Conservation (phyloP, 768 basidiomycete species). For the Boletus subcaerulescens region DNA sequence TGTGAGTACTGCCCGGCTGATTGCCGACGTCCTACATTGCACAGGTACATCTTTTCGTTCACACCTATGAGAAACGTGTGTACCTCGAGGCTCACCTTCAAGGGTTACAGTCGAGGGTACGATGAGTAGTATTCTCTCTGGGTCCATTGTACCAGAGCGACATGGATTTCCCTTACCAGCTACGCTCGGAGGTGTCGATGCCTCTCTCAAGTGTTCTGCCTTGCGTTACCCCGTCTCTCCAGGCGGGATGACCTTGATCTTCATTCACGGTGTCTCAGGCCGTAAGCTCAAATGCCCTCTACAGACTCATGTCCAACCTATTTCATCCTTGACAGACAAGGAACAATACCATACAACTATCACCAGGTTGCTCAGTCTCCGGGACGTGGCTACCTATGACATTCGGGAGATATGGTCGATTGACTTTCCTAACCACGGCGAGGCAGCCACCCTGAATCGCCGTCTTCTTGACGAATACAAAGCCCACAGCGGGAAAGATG, state of each 20-base stretch:
- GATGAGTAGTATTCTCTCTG: conserved; percentile 1
- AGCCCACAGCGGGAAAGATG: background rate
- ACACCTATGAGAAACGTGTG: background rate
- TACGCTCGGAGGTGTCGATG: conserved; percentile 15
- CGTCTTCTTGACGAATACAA: conserved; percentile 24
- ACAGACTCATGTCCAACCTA: background rate
- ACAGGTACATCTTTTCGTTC: background rate
- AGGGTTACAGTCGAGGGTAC: background rate
- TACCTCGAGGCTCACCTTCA: background rate
- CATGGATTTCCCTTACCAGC: conserved; percentile 15
- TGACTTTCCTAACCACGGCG: conserved; percentile 37
- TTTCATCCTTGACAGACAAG: conserved; percentile 18
- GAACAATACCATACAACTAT: conserved; percentile 27
- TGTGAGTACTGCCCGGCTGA: background rate
- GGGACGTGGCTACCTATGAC: conserved; percentile 9
- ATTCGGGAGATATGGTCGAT: conserved; percentile 35
- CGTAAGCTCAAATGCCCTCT: conserved; percentile 13
- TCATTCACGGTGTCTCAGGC: conserved; percentile 28
- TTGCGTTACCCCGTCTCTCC: conserved; percentile 26
- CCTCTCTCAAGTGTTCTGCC: conserved; percentile 21
- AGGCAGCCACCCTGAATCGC: conserved; percentile 34
- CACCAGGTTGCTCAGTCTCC: conserved; percentile 14
- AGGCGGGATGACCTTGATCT: conserved; percentile 23
- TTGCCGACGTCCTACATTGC: background rate
- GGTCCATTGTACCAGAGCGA: conserved; percentile 12